These are phyloP conservation scores for Lactarius vividus DNA, from an alignment of 768 basidiomycete species.

Conservation along the genomic window DNA sequence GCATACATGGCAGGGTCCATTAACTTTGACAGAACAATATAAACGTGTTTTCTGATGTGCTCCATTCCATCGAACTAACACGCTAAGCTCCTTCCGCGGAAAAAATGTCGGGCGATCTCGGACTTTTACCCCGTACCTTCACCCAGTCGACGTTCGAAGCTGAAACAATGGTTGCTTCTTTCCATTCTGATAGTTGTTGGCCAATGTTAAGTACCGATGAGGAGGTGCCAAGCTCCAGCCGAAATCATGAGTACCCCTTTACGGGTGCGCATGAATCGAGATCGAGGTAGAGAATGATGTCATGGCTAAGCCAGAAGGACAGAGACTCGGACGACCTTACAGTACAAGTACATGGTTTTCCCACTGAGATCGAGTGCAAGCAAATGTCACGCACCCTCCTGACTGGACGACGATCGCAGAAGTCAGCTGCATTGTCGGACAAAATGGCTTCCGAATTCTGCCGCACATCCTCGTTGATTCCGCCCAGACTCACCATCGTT, in stretches of 20 bases:
- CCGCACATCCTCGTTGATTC: slow-evolving; percentile 1
- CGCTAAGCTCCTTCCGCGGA: neutral
- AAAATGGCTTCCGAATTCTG: neutral
- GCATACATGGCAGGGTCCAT: neutral
- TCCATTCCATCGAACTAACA: neutral
- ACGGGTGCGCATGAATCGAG: neutral
- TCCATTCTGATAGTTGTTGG: neutral
- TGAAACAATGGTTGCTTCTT: slow-evolving; percentile 2
- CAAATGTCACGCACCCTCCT: neutral
- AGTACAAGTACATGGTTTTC: neutral
- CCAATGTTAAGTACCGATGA: neutral
- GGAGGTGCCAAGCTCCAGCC: neutral
- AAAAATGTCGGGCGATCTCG: slow-evolving; percentile 18
- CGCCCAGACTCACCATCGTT: neutral
- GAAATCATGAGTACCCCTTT: neutral
- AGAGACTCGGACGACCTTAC: neutral
- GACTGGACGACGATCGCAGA: neutral
- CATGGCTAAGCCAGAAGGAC: neutral
- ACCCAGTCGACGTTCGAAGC: neutral
- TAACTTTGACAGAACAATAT: slow-evolving; percentile 4
- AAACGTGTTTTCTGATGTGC: neutral
- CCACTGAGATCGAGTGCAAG: neutral
- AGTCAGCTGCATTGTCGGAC: neutral
- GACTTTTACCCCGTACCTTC: slow-evolving; percentile 13
- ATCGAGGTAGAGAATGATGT: neutral